Evolutionary conservation across 805 yeast species (phyloP), one percentile per base, ranked within the genome.

Genomic region (Yarrowia sp.): DNA sequence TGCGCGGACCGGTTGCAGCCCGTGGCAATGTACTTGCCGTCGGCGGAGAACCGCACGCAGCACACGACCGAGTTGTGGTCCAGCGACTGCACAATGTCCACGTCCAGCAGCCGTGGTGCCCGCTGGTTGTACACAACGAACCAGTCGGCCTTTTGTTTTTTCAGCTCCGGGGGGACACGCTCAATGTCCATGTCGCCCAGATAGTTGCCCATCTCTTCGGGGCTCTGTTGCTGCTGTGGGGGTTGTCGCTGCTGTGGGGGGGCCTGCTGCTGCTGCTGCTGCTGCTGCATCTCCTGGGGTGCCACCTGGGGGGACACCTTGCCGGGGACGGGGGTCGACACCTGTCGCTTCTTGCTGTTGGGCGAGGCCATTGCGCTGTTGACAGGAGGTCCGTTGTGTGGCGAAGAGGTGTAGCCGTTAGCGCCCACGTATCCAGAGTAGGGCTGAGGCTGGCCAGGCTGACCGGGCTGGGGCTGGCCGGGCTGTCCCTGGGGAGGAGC

Each of bases 1-100:
- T 92, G 97, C 2, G 98, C 95, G 46, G 96, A 85, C 74, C 92
- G 90, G 79, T 93, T 95, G 80, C 98, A 92, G 56, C 99, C 99
- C 16, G 98, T 93, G 26, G 98, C 99, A 70, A 93, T 81, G 73
- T 84, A 90, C 77, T 89, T 88, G 68, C 98, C 98, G 75, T 91
- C 96, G 68, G 85, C 85, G 66, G 92, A 86, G 80, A 95, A 93
- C 67, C 96, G 83, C 66, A 93, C 98, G 77, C 98, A 93, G 80
- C 98, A 95, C 59, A 93, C 98, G 49, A 93, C 98, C 1, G 96
- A 89, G 16, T 92, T 83, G 79, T 95, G 98, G 74, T 90, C 96
- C 70, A 93, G 83, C 14, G 97, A 88, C 73, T 89, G 95, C 70
- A 92, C 90, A 68, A 93, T 81, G 59, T 92, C 95, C 59, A 93